Base-by-base conservation (phyloP, 306 rosid species). In the Parietaria judaica region DNA sequence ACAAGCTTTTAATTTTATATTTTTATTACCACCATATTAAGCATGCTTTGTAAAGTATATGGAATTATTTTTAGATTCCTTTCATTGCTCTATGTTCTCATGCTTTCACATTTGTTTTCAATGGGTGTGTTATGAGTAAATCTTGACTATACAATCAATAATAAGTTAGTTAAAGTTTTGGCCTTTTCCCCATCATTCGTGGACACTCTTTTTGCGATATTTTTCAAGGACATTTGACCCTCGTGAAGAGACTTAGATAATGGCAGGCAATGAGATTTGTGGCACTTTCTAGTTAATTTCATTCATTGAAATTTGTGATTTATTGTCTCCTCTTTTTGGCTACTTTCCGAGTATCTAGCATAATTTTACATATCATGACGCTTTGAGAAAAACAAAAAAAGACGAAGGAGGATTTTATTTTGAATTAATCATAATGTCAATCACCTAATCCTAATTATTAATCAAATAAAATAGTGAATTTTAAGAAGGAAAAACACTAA, bases 201-300 rank as follows among this genome's bases (percentile, higher is more conserved):
- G 70, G 49, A 47, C 11, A 36, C 17, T 46, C 14, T 14, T 56
- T 13, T 35, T 10, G 14, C 39, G 2, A 2, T 35, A 6, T 11
- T 36, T 36, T 57, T 36, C 15, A 8, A 4, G 1, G n/a, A 44
- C 31, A 35, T 55, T 13, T 14, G 15, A 45, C 43, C 23, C n/a
- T 44, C 17, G n/a, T n/a, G 13, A 6, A 15, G 14, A 58, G 31
- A 58, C 50, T 4, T 37, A 7, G 14, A 54, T 36, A 45, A 44
- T 67, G 58, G 65, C 72, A 39, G 59, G 31, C 72, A 67, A 51
- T 38, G 72, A 51, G 54, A n/a, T 13, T 3, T 3, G 64, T 68
- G 6, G 41, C 45, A 8, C 3, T 41, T 58, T 14, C 11, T 37
- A 17, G 36, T 35, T 37, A 6, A 15, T 57, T 16, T 13, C 46